Evolutionary conservation across 139 green algal species (phyloP), one percentile per base, ranked within the genome.

Genomic region (Trebouxia sp.): DNA sequence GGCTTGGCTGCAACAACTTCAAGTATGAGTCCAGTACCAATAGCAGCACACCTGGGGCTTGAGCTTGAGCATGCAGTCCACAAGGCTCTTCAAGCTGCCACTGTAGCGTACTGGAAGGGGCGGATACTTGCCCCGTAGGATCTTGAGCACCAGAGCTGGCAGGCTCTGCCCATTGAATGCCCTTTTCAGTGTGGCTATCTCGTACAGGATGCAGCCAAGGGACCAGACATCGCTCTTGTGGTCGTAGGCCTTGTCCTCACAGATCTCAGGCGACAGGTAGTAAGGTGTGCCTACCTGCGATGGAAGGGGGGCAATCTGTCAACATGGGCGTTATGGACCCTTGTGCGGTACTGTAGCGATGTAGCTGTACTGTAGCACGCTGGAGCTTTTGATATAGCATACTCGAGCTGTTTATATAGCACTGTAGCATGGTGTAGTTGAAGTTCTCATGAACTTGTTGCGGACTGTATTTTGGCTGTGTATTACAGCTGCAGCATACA

Each of bases 231-330:
- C 91, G 28, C 74, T 90, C 86, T 92, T 93, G 38, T 88, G 79
- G 74, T 93, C 89, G 79, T 95, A 95, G 38, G 83, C 80, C 38
- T 86, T 87, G 79, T 94, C 91, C 76, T 92, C 76, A 80, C 92
- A 94, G 43, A 96, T 91, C 83, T 96, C 92, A 12, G 92, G 92
- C 14, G 65, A 86, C 32, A 92, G 82, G 80, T 94, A 95, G 85
- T 93, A 94, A 10, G 92, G 93, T 56, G 92, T 97, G 28, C 92
- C 91, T 45, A 96, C 56, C 90, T 80, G 50, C 82, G 82, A 1
- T n/a, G 14, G 55, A n/a, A 66, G 20, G 55, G n/a, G n/a, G n/a
- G n/a, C n/a, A n/a, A n/a, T n/a, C n/a, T n/a, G n/a, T n/a, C n/a
- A n/a, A n/a, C n/a, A n/a, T n/a, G n/a, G n/a, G n/a, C n/a, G n/a